phyloP scores from a whole-genome alignment of 2,329 filamentous ascomycete species.

The Bipolaris oryzae region DNA sequence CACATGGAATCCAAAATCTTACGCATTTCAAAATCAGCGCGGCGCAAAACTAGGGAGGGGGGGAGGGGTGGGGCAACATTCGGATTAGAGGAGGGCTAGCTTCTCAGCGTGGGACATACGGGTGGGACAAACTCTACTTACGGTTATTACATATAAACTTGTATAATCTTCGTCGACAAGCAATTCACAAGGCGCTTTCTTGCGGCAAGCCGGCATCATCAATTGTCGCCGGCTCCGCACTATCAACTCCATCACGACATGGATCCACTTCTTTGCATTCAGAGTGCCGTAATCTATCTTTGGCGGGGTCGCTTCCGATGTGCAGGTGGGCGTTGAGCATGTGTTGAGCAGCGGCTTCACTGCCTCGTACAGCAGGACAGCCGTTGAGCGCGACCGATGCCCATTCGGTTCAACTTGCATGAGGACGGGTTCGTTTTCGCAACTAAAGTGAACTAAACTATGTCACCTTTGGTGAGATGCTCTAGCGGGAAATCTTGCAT shows the following conservation, averaged over 20 bases:
- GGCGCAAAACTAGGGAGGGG: slow-evolving; percentile 21
- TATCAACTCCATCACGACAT: slow-evolving; percentile 1
- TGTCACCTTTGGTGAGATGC: slow-evolving; percentile 1
- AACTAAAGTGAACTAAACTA: slow-evolving; percentile 11
- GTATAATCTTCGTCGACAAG: slow-evolving; percentile 25
- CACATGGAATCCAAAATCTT: slow-evolving; percentile 3
- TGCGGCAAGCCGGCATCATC: background rate
- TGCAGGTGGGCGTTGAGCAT: slow-evolving; percentile 12
- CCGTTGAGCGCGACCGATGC: slow-evolving; percentile 10
- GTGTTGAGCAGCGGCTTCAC: slow-evolving; percentile 9
- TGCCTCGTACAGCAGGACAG: slow-evolving; percentile 15
- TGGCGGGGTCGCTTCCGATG: slow-evolving; percentile 7
- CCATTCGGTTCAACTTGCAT: slow-evolving; percentile 8
- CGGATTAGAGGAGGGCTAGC: slow-evolving; percentile 3
- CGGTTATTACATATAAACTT: slow-evolving; percentile 23
- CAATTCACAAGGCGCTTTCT: slow-evolving; percentile 10
- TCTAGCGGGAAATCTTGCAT: slow-evolving; percentile 22
- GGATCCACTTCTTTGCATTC: slow-evolving; percentile 3
- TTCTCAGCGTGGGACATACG: slow-evolving; percentile 14
- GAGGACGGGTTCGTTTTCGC: slow-evolving; percentile 16
- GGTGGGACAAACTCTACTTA: slow-evolving; percentile 24
- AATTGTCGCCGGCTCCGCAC: slow-evolving; percentile 4
- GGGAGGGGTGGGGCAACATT: too few relatives aligned
- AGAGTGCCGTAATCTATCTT: slow-evolving; percentile 3
- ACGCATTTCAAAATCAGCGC: slow-evolving; percentile 8